These are phyloP conservation scores for Lyophyllum atratum DNA, from an alignment of 768 basidiomycete species.

Conservation along the genomic window DNA sequence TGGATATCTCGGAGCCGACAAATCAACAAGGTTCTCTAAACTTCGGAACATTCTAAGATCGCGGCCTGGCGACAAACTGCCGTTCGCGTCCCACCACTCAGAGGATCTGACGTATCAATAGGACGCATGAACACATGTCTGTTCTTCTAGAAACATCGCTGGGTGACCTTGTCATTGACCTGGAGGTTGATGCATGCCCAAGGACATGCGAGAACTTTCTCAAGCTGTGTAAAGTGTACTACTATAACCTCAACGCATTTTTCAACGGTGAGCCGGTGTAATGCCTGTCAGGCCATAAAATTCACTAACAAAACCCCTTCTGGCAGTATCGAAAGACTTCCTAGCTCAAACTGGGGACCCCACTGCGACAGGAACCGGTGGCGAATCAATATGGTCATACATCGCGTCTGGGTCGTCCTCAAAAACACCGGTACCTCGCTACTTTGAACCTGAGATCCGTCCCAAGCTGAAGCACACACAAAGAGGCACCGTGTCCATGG, in stretches of 20 bases:
- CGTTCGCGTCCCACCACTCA: background rate
- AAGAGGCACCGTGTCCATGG: constrained; percentile 96
- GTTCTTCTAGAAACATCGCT: constrained; percentile 96
- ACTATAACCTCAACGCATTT: constrained; percentile 96
- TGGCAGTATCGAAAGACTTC: constrained; percentile 94
- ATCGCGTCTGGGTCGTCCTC: constrained; percentile 49
- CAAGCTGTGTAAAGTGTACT: constrained; percentile 96
- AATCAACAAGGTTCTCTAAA: background rate
- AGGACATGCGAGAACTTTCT: constrained; percentile 94
- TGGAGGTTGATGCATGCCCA: constrained; percentile 90
- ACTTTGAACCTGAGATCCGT: constrained; percentile 83
- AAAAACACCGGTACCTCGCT: constrained; percentile 54
- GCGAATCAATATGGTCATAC: constrained; percentile 85
- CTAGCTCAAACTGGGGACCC: constrained; percentile 97
- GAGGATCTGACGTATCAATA: background rate
- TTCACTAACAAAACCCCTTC: background rate
- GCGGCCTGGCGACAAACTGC: background rate
- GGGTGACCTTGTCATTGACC: constrained; percentile 95
- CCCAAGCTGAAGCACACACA: constrained; percentile 81
- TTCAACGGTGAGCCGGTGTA: constrained; percentile 79
- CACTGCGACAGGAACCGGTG: constrained; percentile 91
- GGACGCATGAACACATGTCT: constrained; percentile 60
- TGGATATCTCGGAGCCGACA: background rate
- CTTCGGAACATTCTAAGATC: background rate
- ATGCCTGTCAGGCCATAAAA: background rate